Evolutionary conservation across 768 basidiomycete genomes (phyloP).

Genomic region (Neoboletus brunneissimus): DNA sequence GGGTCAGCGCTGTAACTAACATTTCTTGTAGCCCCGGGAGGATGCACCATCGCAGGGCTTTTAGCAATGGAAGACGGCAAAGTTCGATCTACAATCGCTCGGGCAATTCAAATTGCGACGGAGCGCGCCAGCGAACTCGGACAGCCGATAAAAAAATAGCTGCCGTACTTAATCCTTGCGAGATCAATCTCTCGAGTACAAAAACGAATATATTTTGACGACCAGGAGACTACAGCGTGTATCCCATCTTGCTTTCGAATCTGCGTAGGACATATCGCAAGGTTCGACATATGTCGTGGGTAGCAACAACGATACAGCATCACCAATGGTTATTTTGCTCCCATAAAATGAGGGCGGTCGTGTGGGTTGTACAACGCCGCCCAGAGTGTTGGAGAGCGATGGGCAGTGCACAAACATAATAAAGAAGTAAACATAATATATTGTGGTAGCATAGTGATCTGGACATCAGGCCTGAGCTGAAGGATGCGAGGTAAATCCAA

Average conservation of each 20-base stretch:
- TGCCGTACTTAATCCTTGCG: background rate
- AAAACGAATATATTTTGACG: background rate
- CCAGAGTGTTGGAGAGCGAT: slow-evolving; percentile 96
- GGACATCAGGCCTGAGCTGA: background rate
- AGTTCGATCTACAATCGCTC: slow-evolving; percentile 91
- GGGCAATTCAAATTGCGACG: slow-evolving; percentile 92
- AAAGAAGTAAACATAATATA: background rate
- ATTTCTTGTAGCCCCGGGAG: slow-evolving; percentile 78
- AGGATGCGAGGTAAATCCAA: background rate
- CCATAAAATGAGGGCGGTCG: slow-evolving; percentile 95
- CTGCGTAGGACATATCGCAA: slow-evolving; percentile 27
- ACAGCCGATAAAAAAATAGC: slow-evolving; percentile 56
- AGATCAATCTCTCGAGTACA: background rate
- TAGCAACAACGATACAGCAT: slow-evolving; percentile 24
- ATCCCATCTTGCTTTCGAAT: slow-evolving; percentile 37
- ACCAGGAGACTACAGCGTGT: slow-evolving; percentile 13
- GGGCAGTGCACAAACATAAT: background rate
- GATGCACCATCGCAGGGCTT: slow-evolving; percentile 97
- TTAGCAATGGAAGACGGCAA: slow-evolving; percentile 91
- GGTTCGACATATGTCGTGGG: slow-evolving; percentile 38
- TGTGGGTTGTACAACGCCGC: slow-evolving; percentile 64
- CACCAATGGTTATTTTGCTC: slow-evolving; percentile 61
- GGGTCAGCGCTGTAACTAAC: background rate
- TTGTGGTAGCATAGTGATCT: slow-evolving; percentile 2
- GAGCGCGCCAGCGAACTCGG: slow-evolving; percentile 85